A percentile compares a stretch with the other conserved stretches of the same genome.
Conservation (phyloP, 306 rosid genomes). For the Cicer chorassanicum region DNA sequence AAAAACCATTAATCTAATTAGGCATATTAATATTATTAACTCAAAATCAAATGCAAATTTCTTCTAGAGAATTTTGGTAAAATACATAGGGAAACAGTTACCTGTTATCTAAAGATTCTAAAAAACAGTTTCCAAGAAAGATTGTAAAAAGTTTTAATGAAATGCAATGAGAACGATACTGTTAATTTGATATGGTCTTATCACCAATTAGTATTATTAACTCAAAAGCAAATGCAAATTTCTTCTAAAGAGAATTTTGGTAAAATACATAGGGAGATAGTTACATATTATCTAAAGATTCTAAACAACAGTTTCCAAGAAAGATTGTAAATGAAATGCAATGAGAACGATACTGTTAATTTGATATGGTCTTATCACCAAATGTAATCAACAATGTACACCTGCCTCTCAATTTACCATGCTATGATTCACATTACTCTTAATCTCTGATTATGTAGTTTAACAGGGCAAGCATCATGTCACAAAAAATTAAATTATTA, state of each 20-base stretch:
- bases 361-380: slow-evolving; percentile 22
- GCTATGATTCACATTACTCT: slow-evolving; percentile 36
- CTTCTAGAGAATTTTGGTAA: slow-evolving; percentile 17
- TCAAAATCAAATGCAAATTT: slow-evolving; percentile 26
- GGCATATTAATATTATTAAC: slow-evolving; percentile 4
- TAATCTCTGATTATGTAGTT: slow-evolving; percentile 13
- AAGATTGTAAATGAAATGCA: slow-evolving; percentile 31
- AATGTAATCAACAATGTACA: slow-evolving; percentile 2
- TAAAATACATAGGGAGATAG: neutral
- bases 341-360: slow-evolving; percentile 7
- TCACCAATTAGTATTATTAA: neutral
- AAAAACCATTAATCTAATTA: slow-evolving; percentile 39
- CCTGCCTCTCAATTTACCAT: neutral
- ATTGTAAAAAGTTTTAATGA: slow-evolving; percentile 1
- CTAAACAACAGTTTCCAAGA: slow-evolving; percentile 24
- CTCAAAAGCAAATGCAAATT: too few species aligned
- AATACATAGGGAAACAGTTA: neutral
- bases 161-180: slow-evolving; percentile 21
- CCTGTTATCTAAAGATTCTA: neutral
- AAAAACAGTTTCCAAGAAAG: slow-evolving; percentile 20
- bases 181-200: slow-evolving; percentile 20
- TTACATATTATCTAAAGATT: neutral
- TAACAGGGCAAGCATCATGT: slow-evolving; percentile 20
- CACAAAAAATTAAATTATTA: slow-evolving; percentile 5
- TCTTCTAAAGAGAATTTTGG: neutral